Evolutionary conservation across 2,329 filamentous ascomycete genomes (phyloP), one percentile per base, ranked within the genome.

Genomic region (Fusarium poae): DNA sequence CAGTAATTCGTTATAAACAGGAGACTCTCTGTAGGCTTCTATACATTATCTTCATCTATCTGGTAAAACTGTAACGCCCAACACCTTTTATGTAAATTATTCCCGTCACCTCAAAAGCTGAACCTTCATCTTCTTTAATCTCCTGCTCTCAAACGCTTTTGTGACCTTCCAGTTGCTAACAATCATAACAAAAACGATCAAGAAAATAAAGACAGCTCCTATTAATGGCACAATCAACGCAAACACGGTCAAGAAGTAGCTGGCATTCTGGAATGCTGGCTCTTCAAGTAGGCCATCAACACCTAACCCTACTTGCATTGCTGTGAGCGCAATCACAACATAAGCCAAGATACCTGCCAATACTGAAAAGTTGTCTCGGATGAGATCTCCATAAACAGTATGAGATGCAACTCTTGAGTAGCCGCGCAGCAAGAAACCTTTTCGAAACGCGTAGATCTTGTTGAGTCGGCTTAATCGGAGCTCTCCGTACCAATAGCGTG

Each of bases 401-500:
- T 68, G 66, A 23, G 66, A 69, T 6, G 66, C 66, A 16, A 70
- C 66, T 34, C 57, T 62, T 1, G 66, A 69, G 52, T 69, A 69
- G 11, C 66, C 66, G 9, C 66, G 66, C 5, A 69, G 32, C 1
- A 69, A 3, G 12, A 42, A 63, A 2, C 66, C 66, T 15, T 69
- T 69, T 3, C 66, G 48, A 29, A 68, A 57, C 8, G 45, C 42
- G 32, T 69, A 69, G 29, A 69, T 27, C n/a, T 69, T 69, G 73
- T 86, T 79, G 46, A 81, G 74, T 0, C 79, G 77, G 54, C 75
- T 73, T 18, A 81, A 65, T 6, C 80, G 77, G 15, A 84, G 78
- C 73, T 84, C 82, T 20, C 79, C 81, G 54, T 79, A 80, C 45
- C 71, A 52, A 62, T 81, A 84, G 3, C 81, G 80, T 37, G 43